phyloP scores from a whole-genome alignment of 805 yeast genomes.

The Candida piceae region DNA sequence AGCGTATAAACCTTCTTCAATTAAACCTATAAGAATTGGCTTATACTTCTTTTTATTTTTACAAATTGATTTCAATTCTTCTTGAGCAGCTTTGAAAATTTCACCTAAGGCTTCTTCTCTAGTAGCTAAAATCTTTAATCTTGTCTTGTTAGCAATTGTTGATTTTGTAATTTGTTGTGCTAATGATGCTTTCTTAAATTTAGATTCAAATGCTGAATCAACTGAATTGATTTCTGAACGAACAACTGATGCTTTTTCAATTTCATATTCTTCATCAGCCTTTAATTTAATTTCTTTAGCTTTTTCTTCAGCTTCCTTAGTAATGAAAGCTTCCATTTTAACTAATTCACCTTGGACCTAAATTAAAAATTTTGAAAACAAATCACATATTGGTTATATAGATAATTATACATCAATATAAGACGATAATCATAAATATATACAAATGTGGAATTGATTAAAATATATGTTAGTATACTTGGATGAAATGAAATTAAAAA shows the following conservation, averaged over 20 bases:
- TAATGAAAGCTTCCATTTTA: slow-evolving; percentile 98
- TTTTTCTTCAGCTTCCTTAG: slow-evolving; percentile 98
- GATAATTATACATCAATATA: too few relatives aligned
- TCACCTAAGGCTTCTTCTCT: slow-evolving; percentile 75
- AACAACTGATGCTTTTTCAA: slow-evolving; percentile 92
- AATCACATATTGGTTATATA: not conserved
- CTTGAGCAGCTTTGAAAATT: slow-evolving; percentile 66
- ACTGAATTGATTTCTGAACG: slow-evolving; percentile 88
- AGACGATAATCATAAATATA: too few relatives aligned
- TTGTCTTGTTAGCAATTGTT: slow-evolving; percentile 90
- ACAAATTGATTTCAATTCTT: slow-evolving; percentile 54
- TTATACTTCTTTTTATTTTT: slow-evolving; percentile 56
- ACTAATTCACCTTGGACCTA: slow-evolving; percentile 92
- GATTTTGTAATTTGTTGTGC: slow-evolving; percentile 95
- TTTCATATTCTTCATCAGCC: slow-evolving; percentile 98
- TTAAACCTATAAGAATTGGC: slow-evolving; percentile 66
- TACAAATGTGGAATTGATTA: too few relatives aligned
- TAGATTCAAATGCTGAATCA: slow-evolving; percentile 73
- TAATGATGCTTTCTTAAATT: slow-evolving; percentile 84
- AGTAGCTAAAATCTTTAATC: slow-evolving; percentile 83
- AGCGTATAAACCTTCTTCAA: slow-evolving; percentile 70
- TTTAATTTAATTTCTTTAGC: slow-evolving; percentile 93
- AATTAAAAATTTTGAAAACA: too few relatives aligned
- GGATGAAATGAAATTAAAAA: too few relatives aligned
- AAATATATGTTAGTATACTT: slow-evolving; percentile 6